Evolutionary conservation across 1,284 basidiomycete genomes (phyloP), one percentile per base, ranked within the genome.

Genomic region (Butyriboletus regius): DNA sequence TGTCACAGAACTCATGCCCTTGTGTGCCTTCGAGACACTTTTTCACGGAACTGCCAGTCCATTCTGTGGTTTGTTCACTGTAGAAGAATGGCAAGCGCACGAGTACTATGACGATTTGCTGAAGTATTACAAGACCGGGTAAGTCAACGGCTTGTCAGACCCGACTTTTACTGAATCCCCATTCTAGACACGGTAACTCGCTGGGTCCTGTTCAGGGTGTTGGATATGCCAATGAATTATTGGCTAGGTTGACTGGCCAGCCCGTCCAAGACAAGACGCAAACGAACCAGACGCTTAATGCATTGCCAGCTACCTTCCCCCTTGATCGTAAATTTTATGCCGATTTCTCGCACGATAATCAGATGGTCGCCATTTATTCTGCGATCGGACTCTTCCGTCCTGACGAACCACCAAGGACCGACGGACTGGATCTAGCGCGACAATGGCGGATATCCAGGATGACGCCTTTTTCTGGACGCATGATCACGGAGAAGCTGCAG

Each of bases 321-420:
- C 73, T 88, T 12, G 62, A 81, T 57, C 75, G 78, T 39, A 75
- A 70, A 3, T 60, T 88, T 45, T 88, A 85, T 57, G 81, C 76
- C 18, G 88, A 91, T 66, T 91, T 91, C 63, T 84, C 85, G 29
- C 88, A 91, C 64, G 88, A 91, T 63, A 86, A 88, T 63, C 73
- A 85, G 60, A 86, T 92, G 78, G 71, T 87, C 34, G 81, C 85
- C 40, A 84, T 91, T 49, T 83, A 81, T 53, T 69, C 82, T 20
- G 85, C 88, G 0, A 65, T 91, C 45, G 86, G 88, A 14, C 71
- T 91, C 15, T 83, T 88, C 66, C 66, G 60, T 28, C 73, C 73
- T 39, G 54, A 57, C 13, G 69, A 75, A 12, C 49, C 60, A 3
- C 73, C 81, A 14, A 70, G 76, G 60, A 74, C 80, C 1, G 62